Percentiles rank a stretch among this genome's conserved stretches.
Evolutionary conservation across 2,329 filamentous ascomycete species (phyloP).

Genomic region (Fusarium xyrophilum): DNA sequence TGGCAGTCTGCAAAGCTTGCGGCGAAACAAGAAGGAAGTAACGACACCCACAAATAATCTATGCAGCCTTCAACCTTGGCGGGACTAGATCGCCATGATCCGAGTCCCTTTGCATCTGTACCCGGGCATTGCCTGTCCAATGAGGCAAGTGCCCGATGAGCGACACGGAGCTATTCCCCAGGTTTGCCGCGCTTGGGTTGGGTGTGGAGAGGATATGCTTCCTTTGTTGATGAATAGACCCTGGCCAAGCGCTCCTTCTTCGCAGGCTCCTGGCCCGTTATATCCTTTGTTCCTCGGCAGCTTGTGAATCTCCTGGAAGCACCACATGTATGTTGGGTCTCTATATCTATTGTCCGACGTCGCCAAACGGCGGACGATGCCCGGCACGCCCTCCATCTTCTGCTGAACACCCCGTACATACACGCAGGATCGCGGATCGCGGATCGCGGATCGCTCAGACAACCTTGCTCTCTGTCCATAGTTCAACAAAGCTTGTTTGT

Average conservation of each 20-base stretch:
- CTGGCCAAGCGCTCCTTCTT: slow-evolving; percentile 1
- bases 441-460: neutral
- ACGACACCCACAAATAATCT: slow-evolving; percentile 7
- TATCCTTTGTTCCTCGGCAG: slow-evolving; percentile 37
- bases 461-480: slow-evolving; percentile 4
- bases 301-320: slow-evolving; percentile 35
- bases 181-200: slow-evolving; percentile 41
- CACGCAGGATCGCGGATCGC: slow-evolving; percentile 11
- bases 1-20: slow-evolving; percentile 16
- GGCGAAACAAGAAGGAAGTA: slow-evolving; percentile 19
- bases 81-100: slow-evolving; percentile 39
- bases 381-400: slow-evolving; percentile 24
- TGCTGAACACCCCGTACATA: slow-evolving; percentile 14
- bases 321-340: slow-evolving; percentile 23
- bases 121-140: slow-evolving; percentile 38
- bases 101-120: slow-evolving; percentile 39
- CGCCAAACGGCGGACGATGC: slow-evolving; percentile 25
- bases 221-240: slow-evolving; percentile 1
- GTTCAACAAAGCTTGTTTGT: slow-evolving; percentile 23
- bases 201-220: slow-evolving; percentile 18
- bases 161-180: slow-evolving; percentile 38
- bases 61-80: slow-evolving; percentile 20
- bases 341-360: slow-evolving; percentile 23
- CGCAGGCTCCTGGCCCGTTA: slow-evolving; percentile 13
- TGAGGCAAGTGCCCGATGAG: slow-evolving; percentile 38